Percentiles rank a stretch among this genome's conserved stretches.
Evolutionary conservation across 768 basidiomycete species (phyloP).

Genomic region (Lentinus brumalis): DNA sequence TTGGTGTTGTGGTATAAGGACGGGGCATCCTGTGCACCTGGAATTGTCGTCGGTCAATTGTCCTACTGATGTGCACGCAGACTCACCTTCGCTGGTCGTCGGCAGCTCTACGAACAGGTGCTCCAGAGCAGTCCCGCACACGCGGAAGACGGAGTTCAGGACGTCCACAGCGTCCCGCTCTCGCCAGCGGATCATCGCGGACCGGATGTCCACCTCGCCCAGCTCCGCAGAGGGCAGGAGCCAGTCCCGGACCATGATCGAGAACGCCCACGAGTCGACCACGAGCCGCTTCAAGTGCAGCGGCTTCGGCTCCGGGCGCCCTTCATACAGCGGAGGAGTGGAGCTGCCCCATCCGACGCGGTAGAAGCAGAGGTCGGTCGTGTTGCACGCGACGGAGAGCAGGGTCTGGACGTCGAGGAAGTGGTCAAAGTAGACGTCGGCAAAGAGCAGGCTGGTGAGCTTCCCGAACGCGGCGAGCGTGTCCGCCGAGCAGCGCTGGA

Average conservation of each 20-base stretch:
- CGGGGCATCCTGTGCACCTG: conserved; percentile 11
- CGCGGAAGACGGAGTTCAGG: conserved; percentile 14
- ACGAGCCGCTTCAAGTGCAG: conserved; percentile 14
- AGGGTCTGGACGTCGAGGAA: conserved; percentile 13
- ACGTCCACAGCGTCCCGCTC: conserved; percentile 15
- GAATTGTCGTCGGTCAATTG: background rate
- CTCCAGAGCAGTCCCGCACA: conserved; percentile 13
- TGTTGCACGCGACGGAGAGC: conserved; percentile 13
- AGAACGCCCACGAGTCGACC: conserved; percentile 18
- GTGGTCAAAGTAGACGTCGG: conserved; percentile 21
- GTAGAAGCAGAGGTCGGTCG: conserved; percentile 15
- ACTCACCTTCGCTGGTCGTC: conserved; percentile 10
- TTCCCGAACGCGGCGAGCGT: conserved; percentile 6
- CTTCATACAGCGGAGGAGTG: background rate
- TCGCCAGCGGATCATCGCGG: conserved; percentile 16
- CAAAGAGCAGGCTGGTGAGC: conserved; percentile 15
- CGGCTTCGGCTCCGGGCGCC: background rate
- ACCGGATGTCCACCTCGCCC: conserved; percentile 6
- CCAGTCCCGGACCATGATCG: conserved; percentile 13
- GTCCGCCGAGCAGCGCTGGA: conserved; percentile 2
- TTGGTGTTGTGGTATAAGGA: conserved; percentile 5
- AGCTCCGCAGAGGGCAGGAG: conserved; percentile 7
- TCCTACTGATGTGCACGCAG: background rate
- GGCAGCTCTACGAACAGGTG: conserved; percentile 18
- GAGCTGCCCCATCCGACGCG: conserved; percentile 16